Evolutionary conservation across 345 rosid species (phyloP).

Genomic region (Mangifera indica): DNA sequence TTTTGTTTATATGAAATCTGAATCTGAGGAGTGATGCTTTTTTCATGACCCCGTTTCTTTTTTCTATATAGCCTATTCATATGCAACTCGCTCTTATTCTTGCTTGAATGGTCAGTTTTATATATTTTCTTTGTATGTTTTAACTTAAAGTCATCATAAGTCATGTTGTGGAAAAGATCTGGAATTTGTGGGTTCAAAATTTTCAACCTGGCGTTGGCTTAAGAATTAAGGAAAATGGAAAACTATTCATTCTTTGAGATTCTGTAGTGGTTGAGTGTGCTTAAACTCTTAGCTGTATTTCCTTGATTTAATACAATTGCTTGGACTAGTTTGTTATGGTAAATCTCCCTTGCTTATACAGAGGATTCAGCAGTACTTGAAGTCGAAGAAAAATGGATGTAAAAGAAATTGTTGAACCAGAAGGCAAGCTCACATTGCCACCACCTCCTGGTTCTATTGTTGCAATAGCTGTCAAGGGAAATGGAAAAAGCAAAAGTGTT

Average conservation of each 20-base stretch:
- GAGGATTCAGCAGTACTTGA: conserved; percentile 1
- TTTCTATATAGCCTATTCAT: not conserved
- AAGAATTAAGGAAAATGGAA: not conserved
- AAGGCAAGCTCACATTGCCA: conserved; percentile 29
- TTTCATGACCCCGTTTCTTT: not conserved
- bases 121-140: not conserved
- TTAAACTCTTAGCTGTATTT: not conserved
- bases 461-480: conserved; percentile 74
- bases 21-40: not conserved
- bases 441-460: conserved; percentile 40
- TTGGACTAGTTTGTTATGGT: not conserved
- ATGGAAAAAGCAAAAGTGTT: conserved; percentile 50
- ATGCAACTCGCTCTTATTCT: not conserved
- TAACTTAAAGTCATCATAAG: not conserved
- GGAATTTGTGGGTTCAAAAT: not conserved
- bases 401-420: conserved; percentile 31
- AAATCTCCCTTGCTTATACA: conserved; percentile 2
- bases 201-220: not conserved
- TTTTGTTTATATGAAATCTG: not conserved
- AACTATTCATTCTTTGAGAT: not conserved
- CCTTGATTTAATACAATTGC: not conserved
- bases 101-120: not conserved
- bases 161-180: not conserved
- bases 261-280: not conserved
- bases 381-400: conserved; percentile 35